These are phyloP conservation scores for Erythrobasidium hasegawianum DNA, from an alignment of 1,284 basidiomycete genomes.

Conservation along the genomic window DNA sequence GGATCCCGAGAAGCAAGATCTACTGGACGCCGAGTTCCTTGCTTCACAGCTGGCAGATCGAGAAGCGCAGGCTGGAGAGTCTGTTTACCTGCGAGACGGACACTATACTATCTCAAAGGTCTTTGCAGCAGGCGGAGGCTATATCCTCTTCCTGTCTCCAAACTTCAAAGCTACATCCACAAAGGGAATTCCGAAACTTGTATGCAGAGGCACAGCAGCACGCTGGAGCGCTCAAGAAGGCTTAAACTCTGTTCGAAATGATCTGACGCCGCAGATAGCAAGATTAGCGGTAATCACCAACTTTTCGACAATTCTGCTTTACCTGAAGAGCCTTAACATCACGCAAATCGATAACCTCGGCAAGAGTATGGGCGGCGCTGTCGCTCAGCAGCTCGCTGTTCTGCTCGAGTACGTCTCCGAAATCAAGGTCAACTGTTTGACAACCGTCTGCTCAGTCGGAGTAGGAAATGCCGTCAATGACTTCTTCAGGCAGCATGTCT, in stretches of 20 bases:
- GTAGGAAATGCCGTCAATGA: background rate
- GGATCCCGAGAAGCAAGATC: no score
- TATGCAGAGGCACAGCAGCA: background rate
- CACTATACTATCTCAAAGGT: no score
- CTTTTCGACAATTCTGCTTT: background rate
- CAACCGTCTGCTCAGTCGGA: background rate
- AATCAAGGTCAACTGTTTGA: background rate
- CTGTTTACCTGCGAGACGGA: no score
- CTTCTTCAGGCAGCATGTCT: background rate
- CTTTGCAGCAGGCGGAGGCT: no score
- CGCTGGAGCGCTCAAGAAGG: background rate
- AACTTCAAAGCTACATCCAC: background rate
- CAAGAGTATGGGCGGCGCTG: background rate
- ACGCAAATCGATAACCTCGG: background rate
- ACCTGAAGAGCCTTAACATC: background rate
- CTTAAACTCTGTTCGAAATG: background rate
- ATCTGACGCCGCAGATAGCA: background rate
- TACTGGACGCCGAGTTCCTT: no score
- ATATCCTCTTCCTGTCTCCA: no score
- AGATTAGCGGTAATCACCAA: background rate
- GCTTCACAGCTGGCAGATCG: no score
- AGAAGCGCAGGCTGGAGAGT: no score
- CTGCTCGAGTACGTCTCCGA: background rate
- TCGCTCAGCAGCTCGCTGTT: constrained; percentile 6
- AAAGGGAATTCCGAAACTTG: background rate